Base-by-base conservation (phyloP, 129 eudicot species). In the Arctium minus region DNA sequence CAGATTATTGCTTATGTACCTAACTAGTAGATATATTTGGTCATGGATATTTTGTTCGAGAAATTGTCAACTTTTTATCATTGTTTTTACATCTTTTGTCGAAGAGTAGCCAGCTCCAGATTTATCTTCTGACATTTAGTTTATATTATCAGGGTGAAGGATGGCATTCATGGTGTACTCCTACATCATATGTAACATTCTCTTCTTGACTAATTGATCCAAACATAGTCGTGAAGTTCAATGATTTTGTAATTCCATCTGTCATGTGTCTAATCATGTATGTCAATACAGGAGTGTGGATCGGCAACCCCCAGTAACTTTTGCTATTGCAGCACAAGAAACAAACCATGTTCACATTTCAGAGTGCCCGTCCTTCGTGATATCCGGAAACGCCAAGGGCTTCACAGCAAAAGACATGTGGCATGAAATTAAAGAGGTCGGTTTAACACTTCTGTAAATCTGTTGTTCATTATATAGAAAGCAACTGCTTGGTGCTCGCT, bases 321-420 rank as follows among this genome's bases (percentile, higher is more conserved):
- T 86, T 86, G 97, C 92, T 60, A 89, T 96, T 86, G 97, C 97
- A 83, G 97, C 99, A 83, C 90, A 93, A 79, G 92, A 89, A 78
- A 93, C 94, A 27, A 77, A 86, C 68, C 91, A 76, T 67, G 97
- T 96, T 77, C 90, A 40, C 62, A 89, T 96, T 79, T 93, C 97
- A 35, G 97, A 90, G 87, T 96, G 99, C 83, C 99, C 94, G 9
- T 90, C 88, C 30, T 96, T 96, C 82, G 86, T 93, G 36, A 76
- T 84, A 84, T 93, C 97, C 84, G 99, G 98, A 75, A 90, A 91
- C 79, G 82, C 92, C 18, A 64, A 92, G 74, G 98, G 98, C 37
- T 81, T 90, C 77, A 87, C 98, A 84, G 99, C 99, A 67, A 85
- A 91, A 83, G 97, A 93, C 82, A 90, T 91, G 92, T 96, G 99